These are phyloP conservation scores for Geotrichum bryndzae DNA, from an alignment of 1,139 yeast species.

Conservation along the genomic window DNA sequence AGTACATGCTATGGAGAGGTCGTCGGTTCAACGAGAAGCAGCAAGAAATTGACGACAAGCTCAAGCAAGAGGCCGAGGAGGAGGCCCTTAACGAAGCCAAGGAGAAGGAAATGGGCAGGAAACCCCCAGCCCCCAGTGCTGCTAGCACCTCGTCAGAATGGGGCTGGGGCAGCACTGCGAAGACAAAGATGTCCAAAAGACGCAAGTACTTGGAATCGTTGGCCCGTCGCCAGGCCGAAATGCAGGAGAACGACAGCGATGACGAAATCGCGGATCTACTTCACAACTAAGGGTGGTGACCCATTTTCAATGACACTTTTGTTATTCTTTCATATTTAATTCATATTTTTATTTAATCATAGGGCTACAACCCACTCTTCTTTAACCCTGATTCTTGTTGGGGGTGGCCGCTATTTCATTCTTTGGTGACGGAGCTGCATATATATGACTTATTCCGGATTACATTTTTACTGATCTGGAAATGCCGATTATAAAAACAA, in stretches of 20 bases:
- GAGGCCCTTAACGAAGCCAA: slow-evolving; percentile 9
- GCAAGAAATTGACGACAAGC: slow-evolving; percentile 7
- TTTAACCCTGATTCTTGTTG: background rate
- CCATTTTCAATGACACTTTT: background rate
- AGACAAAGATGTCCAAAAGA: slow-evolving; percentile 9
- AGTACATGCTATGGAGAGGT: slow-evolving; percentile 15
- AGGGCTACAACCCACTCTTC: background rate
- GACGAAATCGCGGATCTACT: slow-evolving; percentile 17
- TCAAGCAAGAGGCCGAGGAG: slow-evolving; percentile 11
- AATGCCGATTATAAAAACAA: no score
- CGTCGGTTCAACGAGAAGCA: slow-evolving; percentile 10
- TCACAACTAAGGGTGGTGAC: background rate
- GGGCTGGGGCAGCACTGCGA: slow-evolving; percentile 19
- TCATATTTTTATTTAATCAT: background rate
- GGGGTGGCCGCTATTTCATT: no score
- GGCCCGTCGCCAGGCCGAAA: slow-evolving; percentile 17
- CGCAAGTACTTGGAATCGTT: slow-evolving; percentile 15
- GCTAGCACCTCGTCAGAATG: slow-evolving; percentile 1
- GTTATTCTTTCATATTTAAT: background rate
- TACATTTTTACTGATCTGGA: no score
- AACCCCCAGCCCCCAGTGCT: background rate
- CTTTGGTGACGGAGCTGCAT: no score
- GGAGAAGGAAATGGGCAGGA: slow-evolving; percentile 5
- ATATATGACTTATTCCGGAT: no score
- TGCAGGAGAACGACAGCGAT: slow-evolving; percentile 18